Evolutionary conservation across 768 basidiomycete genomes (phyloP), one percentile per base, ranked within the genome.

Genomic region (Boletus rubroflammeus): DNA sequence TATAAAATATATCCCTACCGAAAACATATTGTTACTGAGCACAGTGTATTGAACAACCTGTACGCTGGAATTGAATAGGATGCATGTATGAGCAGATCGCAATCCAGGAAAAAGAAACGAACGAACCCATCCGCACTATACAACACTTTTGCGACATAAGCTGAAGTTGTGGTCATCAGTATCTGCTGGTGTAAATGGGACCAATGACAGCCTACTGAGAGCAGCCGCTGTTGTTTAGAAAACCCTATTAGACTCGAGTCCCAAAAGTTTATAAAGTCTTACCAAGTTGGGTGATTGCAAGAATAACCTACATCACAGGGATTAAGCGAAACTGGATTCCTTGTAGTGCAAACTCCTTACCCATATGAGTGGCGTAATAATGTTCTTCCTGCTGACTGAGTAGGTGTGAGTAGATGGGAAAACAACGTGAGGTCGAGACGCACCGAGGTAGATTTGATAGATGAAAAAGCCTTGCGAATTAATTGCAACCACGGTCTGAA

Each of bases 391-490:
- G 9, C 25, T 48, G 7, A 62, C 61, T 62, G 17, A 28, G 15
- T 3, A 3, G 0, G 15, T 7, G 21, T 62, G 41, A 55, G 39
- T 26, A 19, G 8, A 26, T 7, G 8, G 15, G 29, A 34, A 34
- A 34, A 8, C 11, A 11, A 25, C 9, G 1, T 17, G 25, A 11
- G 5, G 17, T 10, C 10, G 0, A 45, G 1, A 58, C 51, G 15
- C 6, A 61, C 60, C 51, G 10, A 49, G 0, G 13, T 62, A 61
- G 15, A 61, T 57, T 28, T 60, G 45, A 31, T 53, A 26, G 17
- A 54, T 10, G 34, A 61, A 61, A 41, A 50, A 61, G 8, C 51
- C 51, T 17, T 61, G 60, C 2, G 51, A 47, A 5, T 19, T 8
- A 38, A 41, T 6, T 34, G 55, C 55, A 38, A 53, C 29, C 6